phyloP scores from a whole-genome alignment of 306 rosid species.

The Pyrus bretschneideri region DNA sequence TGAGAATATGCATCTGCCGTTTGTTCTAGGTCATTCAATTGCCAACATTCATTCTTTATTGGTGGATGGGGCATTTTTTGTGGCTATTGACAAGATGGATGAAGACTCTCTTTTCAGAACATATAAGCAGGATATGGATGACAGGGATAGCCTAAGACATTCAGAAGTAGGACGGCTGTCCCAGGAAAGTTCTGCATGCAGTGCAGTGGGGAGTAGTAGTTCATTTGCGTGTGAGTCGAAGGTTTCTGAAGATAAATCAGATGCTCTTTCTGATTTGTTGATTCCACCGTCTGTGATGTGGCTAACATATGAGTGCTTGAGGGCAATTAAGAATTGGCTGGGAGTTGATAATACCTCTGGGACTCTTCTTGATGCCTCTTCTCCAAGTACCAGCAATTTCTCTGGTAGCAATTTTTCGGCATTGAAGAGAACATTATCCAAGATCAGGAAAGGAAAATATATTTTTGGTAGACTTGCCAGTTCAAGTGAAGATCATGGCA shows the following conservation, averaged over 20 bases:
- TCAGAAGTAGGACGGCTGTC: conserved; percentile 84
- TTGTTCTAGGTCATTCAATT: conserved; percentile 61
- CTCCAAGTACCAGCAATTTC: conserved; percentile 35
- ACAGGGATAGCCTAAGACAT: conserved; percentile 52
- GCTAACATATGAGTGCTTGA: conserved; percentile 77
- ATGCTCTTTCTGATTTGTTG: conserved; percentile 20
- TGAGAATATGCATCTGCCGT: conserved; percentile 62
- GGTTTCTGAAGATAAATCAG: conserved; percentile 35
- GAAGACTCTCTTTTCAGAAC: conserved; percentile 18
- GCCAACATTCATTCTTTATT: conserved; percentile 72
- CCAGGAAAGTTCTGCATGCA: conserved; percentile 69
- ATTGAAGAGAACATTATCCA: conserved; percentile 50
- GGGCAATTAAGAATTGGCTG: conserved; percentile 73
- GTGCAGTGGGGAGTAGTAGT: conserved; percentile 39
- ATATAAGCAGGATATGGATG: conserved; percentile 35
- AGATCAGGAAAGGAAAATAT: conserved; percentile 53
- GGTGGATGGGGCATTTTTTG: conserved; percentile 84
- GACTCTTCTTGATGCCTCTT: conserved; percentile 29
- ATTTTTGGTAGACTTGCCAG: conserved; percentile 52
- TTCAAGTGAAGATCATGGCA: conserved; percentile 52
- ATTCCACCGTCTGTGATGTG: conserved; percentile 60
- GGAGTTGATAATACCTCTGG: conserved; percentile 50
- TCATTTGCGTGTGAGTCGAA: conserved; percentile 26
- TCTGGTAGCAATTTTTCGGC: conserved; percentile 54
- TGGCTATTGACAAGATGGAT: conserved; percentile 44